phyloP scores from a whole-genome alignment of 768 basidiomycete species.

The Coprinopsis marcescibilis region DNA sequence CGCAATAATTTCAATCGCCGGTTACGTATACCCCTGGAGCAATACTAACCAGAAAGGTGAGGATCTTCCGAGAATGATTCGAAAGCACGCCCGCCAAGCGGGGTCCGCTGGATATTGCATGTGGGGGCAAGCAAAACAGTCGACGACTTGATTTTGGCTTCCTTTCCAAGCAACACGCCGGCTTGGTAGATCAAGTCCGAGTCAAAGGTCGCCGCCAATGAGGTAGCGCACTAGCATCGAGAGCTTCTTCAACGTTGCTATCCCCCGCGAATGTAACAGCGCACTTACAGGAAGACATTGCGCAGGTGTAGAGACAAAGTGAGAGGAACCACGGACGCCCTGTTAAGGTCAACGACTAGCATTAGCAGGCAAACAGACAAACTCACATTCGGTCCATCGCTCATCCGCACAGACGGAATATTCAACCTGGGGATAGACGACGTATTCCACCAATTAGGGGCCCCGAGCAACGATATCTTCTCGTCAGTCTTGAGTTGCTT shows the following conservation, averaged over 20 bases:
- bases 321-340: constrained; percentile 65
- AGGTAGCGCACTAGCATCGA: constrained; percentile 52
- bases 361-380: constrained; percentile 1
- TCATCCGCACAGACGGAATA: constrained; percentile 67
- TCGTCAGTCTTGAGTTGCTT: constrained; percentile 52
- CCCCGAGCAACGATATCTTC: constrained; percentile 58
- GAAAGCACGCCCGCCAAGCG: constrained; percentile 56
- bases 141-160: constrained; percentile 61
- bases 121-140: constrained; percentile 66
- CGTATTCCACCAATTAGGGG: constrained; percentile 72
- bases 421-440: constrained; percentile 47
- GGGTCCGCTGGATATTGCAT: constrained; percentile 67
- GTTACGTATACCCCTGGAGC: neutral
- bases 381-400: constrained; percentile 60
- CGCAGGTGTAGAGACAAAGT: constrained; percentile 59
- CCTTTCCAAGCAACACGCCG: constrained; percentile 56
- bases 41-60: constrained; percentile 46
- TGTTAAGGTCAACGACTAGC: constrained; percentile 16
- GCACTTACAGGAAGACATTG: constrained; percentile 55
- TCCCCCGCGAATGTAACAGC: neutral
- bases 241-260: neutral
- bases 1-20: constrained; percentile 7
- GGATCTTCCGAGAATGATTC: constrained; percentile 75
- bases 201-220: constrained; percentile 68
- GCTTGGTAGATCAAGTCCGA: constrained; percentile 46